Evolutionary conservation across 352 stramenopile species (phyloP), one percentile per base, ranked within the genome.

Genomic region (Phytophthora pisi): DNA sequence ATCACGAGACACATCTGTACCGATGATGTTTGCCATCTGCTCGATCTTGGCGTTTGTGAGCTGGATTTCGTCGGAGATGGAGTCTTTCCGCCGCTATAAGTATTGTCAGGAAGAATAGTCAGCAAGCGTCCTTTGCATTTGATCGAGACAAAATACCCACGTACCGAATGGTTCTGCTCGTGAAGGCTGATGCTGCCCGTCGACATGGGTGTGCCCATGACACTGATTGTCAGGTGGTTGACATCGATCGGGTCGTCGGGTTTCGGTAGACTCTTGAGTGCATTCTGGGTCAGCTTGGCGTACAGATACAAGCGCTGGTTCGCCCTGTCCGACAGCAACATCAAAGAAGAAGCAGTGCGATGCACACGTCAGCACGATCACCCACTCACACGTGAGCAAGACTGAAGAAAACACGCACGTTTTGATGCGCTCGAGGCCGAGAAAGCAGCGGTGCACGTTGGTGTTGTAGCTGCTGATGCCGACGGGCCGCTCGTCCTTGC

Each of bases 11-110:
- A 91, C 83, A 15, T 92, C 77, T 9, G 81, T 75, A 11, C 85
- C 86, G 36, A 93, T 90, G 43, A 96, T 94, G 38, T 67, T 86
- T 8, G 77, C 71, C 85, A 96, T 96, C 62, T 96, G 88, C n/a
- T 96, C 79, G 43, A 96, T 86, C 54, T 93, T 94, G 5, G 74
- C 74, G 38, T 96, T 81, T 30, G 79, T 83, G 42, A 84, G 64
- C 23, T 79, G 70, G 54, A 95, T 90, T 65, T 93, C 83, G 28
- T 89, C 87, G 2, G 74, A 79, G 46, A 92, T 88, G 3, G 81
- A 88, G 51, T 85, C 74, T 11, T 77, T 85, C 31, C 63, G 67
- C 24, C 30, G 64, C 73, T 86, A 40, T 16, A 60, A 57, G 66
- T 5, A 31, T 31, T 31, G 28, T 4, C 28, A 55, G 11, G 54